These are phyloP conservation scores for Trichoderma asperelloides DNA, from an alignment of 495 filamentous ascomycete species.

Conservation along the genomic window DNA sequence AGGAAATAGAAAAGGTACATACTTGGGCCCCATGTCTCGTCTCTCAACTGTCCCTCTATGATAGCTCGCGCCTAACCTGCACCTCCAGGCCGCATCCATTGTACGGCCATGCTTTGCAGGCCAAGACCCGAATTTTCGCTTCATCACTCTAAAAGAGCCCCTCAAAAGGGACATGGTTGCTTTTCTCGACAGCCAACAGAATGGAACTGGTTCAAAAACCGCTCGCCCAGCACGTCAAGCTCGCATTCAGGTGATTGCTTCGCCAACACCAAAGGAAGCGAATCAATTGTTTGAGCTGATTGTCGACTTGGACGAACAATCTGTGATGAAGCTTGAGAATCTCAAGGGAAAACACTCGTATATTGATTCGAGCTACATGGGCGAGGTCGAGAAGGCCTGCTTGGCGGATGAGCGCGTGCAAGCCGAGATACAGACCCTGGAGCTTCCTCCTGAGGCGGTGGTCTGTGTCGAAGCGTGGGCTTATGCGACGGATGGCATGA, in stretches of 20 bases:
- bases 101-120: not conserved
- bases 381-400: slow-evolving; percentile 70
- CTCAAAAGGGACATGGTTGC: not conserved
- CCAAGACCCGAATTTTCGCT: not conserved
- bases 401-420: slow-evolving; percentile 44
- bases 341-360: slow-evolving; percentile 47
- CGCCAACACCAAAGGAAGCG: not conserved
- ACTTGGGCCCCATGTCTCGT: too few relatives aligned
- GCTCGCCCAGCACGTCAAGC: not conserved
- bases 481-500: slow-evolving; percentile 10
- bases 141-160: slow-evolving; percentile 4
- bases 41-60: too few relatives aligned
- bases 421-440: not conserved
- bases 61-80: too few relatives aligned
- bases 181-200: not conserved
- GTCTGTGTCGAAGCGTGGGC: slow-evolving; percentile 66
- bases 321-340: slow-evolving; percentile 76
- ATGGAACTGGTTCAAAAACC: too few relatives aligned
- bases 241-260: not conserved
- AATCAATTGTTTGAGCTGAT: not conserved
- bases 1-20: too few relatives aligned
- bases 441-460: not conserved
- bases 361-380: slow-evolving; percentile 3
- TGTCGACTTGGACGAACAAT: slow-evolving; percentile 17
- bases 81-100: not conserved